These are phyloP conservation scores for Kwoniella dejecticola DNA, from an alignment of 768 basidiomycete genomes.

Conservation along the genomic window DNA sequence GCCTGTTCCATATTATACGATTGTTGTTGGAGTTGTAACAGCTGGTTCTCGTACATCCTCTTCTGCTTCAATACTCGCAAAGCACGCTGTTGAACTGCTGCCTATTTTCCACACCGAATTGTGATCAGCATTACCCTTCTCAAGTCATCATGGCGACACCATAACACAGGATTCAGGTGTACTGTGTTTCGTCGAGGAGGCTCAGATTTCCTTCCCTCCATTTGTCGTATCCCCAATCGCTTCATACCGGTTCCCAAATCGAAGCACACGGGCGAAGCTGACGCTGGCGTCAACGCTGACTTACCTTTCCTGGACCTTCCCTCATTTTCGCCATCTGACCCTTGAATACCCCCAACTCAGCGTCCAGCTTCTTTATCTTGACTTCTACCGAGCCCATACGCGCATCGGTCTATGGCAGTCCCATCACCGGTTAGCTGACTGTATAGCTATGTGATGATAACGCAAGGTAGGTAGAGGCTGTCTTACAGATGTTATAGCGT, in stretches of 20 bases:
- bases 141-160: too few relatives aligned
- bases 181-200: too few relatives aligned
- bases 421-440: neutral
- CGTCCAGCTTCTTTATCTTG: slow-evolving; percentile 94
- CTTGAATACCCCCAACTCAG: slow-evolving; percentile 85
- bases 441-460: slow-evolving; percentile 34
- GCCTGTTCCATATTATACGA: slow-evolving; percentile 99
- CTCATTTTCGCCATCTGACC: slow-evolving; percentile 94
- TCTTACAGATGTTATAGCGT: slow-evolving; percentile 77
- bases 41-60: slow-evolving; percentile 82
- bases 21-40: slow-evolving; percentile 87
- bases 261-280: too few relatives aligned
- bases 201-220: too few relatives aligned
- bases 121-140: too few relatives aligned
- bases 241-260: neutral
- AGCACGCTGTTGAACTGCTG: slow-evolving; percentile 90
- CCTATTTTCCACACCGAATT: neutral
- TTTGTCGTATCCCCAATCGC: too few relatives aligned
- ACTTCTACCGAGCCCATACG: slow-evolving; percentile 88
- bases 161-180: too few relatives aligned
- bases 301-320: slow-evolving; percentile 91
- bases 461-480: neutral
- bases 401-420: slow-evolving; percentile 72
- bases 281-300: slow-evolving; percentile 27
- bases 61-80: slow-evolving; percentile 91